Evolutionary conservation across 352 stramenopile species (phyloP), one percentile per base, ranked within the genome.

Genomic region (Peronosclerospora sorghi): DNA sequence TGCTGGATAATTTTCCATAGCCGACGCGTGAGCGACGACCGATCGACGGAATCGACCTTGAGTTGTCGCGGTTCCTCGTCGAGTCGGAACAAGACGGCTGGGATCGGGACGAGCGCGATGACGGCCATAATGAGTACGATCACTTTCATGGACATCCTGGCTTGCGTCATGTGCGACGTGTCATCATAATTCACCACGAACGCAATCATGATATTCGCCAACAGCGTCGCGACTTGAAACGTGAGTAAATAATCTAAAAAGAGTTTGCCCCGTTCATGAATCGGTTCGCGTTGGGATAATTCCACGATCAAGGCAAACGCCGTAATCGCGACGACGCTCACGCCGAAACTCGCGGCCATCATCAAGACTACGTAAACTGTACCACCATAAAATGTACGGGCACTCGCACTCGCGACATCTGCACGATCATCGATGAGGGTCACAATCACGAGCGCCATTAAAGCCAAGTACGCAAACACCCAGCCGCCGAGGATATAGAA

Each of bases 1-100:
- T 88, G 73, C 59, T 88, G 73, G 5, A 88, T 45, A 35, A 83
- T 82, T 23, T 63, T 75, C 73, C 76, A 86, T 9, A 88, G 48
- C 53, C 82, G 69, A 19, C 68, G 64, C 14, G 60, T 59, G 21
- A 85, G 63, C 14, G 71, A 82, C 12, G 48, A 62, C 6, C 73
- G 69, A 44, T 83, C 72, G 2, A 83, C 56, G 12, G 68, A 59
- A 38, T 84, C 72, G n/a, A 86, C 70, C 35, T 82, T 83, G 38
- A 86, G 71, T 45, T 84, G 68, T 41, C 72, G 58, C 32, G 72
- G 75, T 18, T 88, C 76, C 44, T 88, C 76, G 4, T 72, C 71
- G 0, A 86, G 55, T 14, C 68, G 58, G 37, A 83, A 84, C 0
- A 86, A 48, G 28, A 84, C 73, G 0, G 67, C 60, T 4, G 73